Conservation (phyloP, 306 rosid genomes). For the Medicago arabica region DNA sequence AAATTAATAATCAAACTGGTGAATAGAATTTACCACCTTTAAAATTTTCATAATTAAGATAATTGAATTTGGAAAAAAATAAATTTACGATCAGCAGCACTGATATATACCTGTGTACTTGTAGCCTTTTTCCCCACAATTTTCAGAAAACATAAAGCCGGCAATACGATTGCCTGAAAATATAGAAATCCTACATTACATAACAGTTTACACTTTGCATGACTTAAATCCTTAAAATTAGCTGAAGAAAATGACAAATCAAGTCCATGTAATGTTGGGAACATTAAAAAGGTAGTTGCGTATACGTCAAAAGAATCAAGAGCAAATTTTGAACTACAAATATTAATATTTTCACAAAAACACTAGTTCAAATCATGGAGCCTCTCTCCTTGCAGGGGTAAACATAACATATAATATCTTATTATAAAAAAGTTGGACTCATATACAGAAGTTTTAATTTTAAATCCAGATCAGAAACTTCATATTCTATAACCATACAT, state of each 20-base stretch:
- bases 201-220: conserved; percentile 19
- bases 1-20: conserved; percentile 1
- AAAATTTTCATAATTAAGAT: neutral
- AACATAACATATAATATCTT: neutral
- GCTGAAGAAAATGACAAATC: neutral
- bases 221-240: conserved; percentile 3
- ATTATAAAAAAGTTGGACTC: too few species aligned
- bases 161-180: conserved; percentile 66
- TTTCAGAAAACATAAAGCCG: conserved; percentile 70
- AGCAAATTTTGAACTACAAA: neutral
- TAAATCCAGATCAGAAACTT: too few species aligned
- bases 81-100: neutral
- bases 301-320: neutral
- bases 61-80: neutral
- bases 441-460: too few species aligned
- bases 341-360: neutral
- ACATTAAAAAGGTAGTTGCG: neutral
- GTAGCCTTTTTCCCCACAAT: conserved; percentile 73
- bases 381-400: neutral
- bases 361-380: neutral
- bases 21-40: conserved; percentile 2
- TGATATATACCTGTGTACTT: conserved; percentile 53
- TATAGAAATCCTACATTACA: conserved; percentile 25
- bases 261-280: neutral
- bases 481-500: too few species aligned